These are phyloP conservation scores for Clavaria fumosa DNA, from an alignment of 768 basidiomycete species.

Conservation along the genomic window DNA sequence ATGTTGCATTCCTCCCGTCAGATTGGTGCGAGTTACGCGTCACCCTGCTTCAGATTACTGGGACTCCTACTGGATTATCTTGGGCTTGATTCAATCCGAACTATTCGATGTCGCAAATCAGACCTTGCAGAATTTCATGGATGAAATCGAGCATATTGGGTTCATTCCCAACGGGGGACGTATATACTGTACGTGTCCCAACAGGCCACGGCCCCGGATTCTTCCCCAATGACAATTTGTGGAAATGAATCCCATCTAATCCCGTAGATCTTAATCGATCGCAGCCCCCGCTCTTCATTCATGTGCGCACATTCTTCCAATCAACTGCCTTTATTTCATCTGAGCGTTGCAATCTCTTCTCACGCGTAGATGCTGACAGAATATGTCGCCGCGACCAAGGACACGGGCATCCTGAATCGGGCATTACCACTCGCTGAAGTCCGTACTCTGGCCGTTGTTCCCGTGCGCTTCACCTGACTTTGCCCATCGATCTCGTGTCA, in stretches of 20 bases:
- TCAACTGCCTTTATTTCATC: neutral
- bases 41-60: slow-evolving; percentile 41
- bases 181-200: slow-evolving; percentile 51
- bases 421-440: slow-evolving; percentile 81
- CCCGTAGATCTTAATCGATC: slow-evolving; percentile 68
- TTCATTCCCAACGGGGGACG: slow-evolving; percentile 94
- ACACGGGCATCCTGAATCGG: slow-evolving; percentile 57
- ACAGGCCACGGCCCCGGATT: neutral
- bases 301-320: slow-evolving; percentile 30
- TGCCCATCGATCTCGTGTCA: neutral
- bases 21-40: no score
- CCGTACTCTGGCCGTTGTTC: slow-evolving; percentile 8
- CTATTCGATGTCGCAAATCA: slow-evolving; percentile 57
- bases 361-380: slow-evolving; percentile 61
- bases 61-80: slow-evolving; percentile 72
- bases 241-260: no score
- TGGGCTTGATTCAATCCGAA: slow-evolving; percentile 73
- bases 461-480: neutral
- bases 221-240: slow-evolving; percentile 2
- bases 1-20: neutral
- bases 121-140: slow-evolving; percentile 90
- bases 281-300: slow-evolving; percentile 84
- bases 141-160: slow-evolving; percentile 67
- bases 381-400: slow-evolving; percentile 61
- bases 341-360: neutral